Percentiles rank a stretch among this genome's conserved stretches.
These are phyloP conservation scores for Parastagonospora avenae DNA, from an alignment of 2,329 filamentous ascomycete genomes.

Conservation along the genomic window DNA sequence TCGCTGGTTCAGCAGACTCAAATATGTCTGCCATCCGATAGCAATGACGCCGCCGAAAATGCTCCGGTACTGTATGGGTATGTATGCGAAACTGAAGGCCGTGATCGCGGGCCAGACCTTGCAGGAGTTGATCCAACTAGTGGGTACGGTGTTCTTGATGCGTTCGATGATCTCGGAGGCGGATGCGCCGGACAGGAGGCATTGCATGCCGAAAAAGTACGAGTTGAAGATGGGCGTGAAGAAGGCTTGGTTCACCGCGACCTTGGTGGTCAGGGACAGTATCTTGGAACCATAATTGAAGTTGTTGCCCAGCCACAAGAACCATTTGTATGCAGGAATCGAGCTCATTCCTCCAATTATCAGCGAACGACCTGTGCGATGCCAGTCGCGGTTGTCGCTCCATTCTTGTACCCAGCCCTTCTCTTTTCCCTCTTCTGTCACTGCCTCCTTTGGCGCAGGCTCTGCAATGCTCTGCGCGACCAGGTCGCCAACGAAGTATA, in stretches of 20 bases:
- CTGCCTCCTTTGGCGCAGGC: constrained; percentile 15
- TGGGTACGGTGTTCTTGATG: constrained; percentile 75
- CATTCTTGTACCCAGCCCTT: constrained; percentile 46
- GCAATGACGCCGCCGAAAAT: constrained; percentile 78
- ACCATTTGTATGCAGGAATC: constrained; percentile 86
- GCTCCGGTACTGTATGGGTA: constrained; percentile 77
- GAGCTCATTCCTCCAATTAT: constrained; percentile 73
- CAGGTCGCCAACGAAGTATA: constrained; percentile 79
- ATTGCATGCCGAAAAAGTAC: constrained; percentile 60
- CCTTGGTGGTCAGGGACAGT: constrained; percentile 75
- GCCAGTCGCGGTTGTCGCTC: constrained; percentile 52
- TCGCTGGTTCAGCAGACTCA: constrained; percentile 77
- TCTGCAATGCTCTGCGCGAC: constrained; percentile 70
- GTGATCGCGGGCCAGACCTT: constrained; percentile 90
- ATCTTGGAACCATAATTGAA: constrained; percentile 83
- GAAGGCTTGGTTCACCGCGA: constrained; percentile 75
- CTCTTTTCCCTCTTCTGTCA: constrained; percentile 22
- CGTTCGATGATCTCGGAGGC: constrained; percentile 69
- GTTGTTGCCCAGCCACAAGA: constrained; percentile 74
- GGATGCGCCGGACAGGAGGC: constrained; percentile 62
- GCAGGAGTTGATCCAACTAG: constrained; percentile 75
- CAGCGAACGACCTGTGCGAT: constrained; percentile 71
- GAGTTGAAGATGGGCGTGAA: constrained; percentile 72
- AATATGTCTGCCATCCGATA: constrained; percentile 90
- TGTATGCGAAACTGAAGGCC: constrained; percentile 84